Conservation (phyloP, 768 basidiomycete species). For the Suillus sp. region DNA sequence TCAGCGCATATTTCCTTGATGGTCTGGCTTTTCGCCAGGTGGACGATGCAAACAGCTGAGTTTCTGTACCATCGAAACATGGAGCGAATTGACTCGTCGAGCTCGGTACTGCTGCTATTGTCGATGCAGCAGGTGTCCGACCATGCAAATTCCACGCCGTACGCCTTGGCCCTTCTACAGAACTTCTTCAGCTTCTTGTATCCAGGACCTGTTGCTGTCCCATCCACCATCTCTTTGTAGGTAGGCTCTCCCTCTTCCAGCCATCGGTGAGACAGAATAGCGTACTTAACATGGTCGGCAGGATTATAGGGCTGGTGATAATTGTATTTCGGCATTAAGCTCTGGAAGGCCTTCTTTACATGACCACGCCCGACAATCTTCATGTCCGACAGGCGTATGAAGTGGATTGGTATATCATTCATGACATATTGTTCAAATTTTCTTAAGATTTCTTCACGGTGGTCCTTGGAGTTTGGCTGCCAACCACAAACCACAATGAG, state of each 20-base stretch:
- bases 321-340: no score
- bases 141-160: conserved; percentile 29
- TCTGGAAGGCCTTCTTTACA: no score
- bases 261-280: conserved; percentile 10
- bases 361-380: no score
- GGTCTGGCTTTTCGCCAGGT: conserved; percentile 23
- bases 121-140: conserved; percentile 37
- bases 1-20: no score
- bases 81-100: conserved; percentile 34
- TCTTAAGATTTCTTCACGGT: no score
- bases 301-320: no score
- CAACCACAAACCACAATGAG: no score
- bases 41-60: conserved; percentile 30
- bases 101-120: conserved; percentile 26
- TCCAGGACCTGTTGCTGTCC: conserved; percentile 1
- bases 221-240: neutral
- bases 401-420: no score
- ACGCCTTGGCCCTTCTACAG: no score
- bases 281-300: conserved; percentile 8
- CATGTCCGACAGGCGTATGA: no score
- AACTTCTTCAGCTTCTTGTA: conserved; percentile 17
- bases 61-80: conserved; percentile 37
- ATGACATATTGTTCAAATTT: no score
- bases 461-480: no score
- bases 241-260: conserved; percentile 8